phyloP scores from a whole-genome alignment of 2,329 filamentous ascomycete species.

The Trichophyton simii region DNA sequence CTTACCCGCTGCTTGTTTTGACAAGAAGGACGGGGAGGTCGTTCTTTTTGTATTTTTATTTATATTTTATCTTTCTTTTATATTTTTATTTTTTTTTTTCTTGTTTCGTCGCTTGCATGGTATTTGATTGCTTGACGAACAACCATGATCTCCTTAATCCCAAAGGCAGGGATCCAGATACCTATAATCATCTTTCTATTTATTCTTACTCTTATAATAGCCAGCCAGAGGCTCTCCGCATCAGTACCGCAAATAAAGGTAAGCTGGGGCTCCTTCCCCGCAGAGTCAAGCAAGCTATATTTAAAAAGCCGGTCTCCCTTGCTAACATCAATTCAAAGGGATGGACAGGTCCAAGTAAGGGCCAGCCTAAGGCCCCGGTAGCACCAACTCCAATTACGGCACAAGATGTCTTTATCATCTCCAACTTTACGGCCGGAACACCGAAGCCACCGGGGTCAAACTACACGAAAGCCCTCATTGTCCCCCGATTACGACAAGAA shows the following conservation, averaged over 20 bases:
- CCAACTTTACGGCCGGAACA: constrained; percentile 18
- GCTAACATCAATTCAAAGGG: not conserved
- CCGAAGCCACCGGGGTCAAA: constrained; percentile 33
- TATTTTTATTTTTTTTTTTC: not conserved
- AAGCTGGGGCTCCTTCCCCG: not conserved
- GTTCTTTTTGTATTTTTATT: not conserved
- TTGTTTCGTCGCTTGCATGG: not conserved
- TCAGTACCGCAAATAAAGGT: not conserved
- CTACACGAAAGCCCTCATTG: constrained; percentile 44
- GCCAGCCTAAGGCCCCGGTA: not conserved
- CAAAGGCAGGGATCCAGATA: not conserved
- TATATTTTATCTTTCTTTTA: not conserved
- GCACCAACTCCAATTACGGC: not conserved
- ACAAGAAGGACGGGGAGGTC: too few relatives aligned
- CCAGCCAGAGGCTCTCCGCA: not conserved
- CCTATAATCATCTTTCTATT: not conserved
- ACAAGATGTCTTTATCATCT: not conserved
- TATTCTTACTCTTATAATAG: not conserved
- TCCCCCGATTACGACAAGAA: constrained; percentile 41
- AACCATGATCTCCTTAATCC: not conserved
- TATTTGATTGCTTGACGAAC: not conserved
- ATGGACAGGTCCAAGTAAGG: not conserved
- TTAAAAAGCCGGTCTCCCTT: not conserved
- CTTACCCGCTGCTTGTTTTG: too few relatives aligned
- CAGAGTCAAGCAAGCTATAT: not conserved